phyloP scores from a whole-genome alignment of 495 filamentous ascomycete genomes.

The Aspergillus sclerotiicarbonarius region DNA sequence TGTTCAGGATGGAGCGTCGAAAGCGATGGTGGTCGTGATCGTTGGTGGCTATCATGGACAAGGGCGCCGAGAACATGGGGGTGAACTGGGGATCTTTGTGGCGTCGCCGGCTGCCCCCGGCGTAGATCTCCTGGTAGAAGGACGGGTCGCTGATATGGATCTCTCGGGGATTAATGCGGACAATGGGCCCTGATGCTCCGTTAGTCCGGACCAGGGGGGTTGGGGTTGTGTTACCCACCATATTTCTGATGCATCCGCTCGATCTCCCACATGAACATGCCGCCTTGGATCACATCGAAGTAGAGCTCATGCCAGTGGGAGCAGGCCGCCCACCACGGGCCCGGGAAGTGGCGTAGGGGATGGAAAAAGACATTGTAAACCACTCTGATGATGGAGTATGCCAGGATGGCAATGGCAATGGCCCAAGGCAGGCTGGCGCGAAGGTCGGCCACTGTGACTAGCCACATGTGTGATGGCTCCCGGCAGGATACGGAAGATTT shows the following conservation, averaged over 20 bases:
- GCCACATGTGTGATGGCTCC: too few species aligned
- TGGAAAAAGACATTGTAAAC: conserved; percentile 9
- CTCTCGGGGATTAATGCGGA: conserved; percentile 51
- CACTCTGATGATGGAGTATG: too few species aligned
- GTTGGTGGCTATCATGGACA: conserved; percentile 17
- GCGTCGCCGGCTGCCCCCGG: conserved; percentile 18
- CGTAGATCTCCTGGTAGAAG: conserved; percentile 34
- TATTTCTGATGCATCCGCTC: conserved; percentile 44
- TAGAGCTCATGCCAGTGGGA: conserved; percentile 51
- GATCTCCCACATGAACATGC: conserved; percentile 39
- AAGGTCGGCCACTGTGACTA: too few species aligned
- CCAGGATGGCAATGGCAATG: too few species aligned
- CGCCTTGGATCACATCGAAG: conserved; percentile 40
- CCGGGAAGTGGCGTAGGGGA: conserved; percentile 47
- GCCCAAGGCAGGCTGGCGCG: too few species aligned
- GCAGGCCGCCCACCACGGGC: conserved; percentile 42
- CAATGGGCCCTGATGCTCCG: conserved; percentile 44
- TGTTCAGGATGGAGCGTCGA: conserved; percentile 21
- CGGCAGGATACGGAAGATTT: too few species aligned
- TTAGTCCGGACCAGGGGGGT: background rate
- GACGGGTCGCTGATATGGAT: conserved; percentile 40
- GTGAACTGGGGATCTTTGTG: conserved; percentile 21
- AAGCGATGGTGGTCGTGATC: conserved; percentile 24
- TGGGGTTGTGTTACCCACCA: conserved; percentile 28
- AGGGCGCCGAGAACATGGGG: conserved; percentile 12